phyloP scores from a whole-genome alignment of 331 rosid species.

The Malus hybrid region DNA sequence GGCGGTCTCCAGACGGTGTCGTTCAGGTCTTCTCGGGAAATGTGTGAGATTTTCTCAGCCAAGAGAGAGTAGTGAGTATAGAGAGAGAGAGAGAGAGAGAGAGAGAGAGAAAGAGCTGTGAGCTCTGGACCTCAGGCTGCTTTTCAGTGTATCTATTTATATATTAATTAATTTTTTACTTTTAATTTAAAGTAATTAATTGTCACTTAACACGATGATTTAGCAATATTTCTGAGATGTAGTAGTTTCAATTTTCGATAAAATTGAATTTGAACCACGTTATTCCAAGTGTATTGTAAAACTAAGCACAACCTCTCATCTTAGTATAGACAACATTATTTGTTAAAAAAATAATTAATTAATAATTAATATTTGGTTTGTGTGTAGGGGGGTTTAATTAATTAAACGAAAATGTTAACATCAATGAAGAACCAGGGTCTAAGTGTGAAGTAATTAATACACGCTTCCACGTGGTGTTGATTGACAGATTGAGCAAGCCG shows the following conservation, averaged over 20 bases:
- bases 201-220: rapidly evolving
- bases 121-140: conserved; percentile 17
- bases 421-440: not conserved
- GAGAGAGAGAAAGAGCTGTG: not conserved
- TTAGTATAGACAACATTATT: rapidly evolving
- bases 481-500: not conserved
- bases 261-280: rapidly evolving
- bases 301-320: too few relatives aligned
- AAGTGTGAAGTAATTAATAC: not conserved
- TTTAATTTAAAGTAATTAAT: not conserved
- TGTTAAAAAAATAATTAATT: not conserved
- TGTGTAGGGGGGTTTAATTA: not conserved
- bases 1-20: conserved; percentile 1
- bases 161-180: not conserved
- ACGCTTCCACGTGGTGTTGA: conserved; percentile 1
- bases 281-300: rapidly evolving
- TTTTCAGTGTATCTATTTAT: conserved; percentile 9
- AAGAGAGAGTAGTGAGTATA: too few relatives aligned
- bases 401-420: not conserved
- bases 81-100: not conserved
- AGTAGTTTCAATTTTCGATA: rapidly evolving
- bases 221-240: rapidly evolving
- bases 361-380: not conserved
- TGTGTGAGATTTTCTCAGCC: conserved; percentile 24
- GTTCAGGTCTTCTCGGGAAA: conserved; percentile 8